phyloP scores from a whole-genome alignment of 192 early-diverging fungal species.

The Helicostylum pulchrum region DNA sequence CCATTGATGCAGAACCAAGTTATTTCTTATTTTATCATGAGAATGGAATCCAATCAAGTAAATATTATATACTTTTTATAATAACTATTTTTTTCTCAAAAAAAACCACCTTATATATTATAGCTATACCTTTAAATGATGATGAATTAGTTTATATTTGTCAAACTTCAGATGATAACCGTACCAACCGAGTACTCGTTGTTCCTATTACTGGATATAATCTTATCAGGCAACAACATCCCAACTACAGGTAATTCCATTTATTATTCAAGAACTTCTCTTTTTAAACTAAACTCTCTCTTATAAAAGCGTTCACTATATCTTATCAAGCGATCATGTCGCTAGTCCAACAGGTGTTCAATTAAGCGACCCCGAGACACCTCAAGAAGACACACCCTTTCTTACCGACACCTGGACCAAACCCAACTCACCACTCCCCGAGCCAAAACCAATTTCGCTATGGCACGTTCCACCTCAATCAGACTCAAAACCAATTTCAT shows the following conservation, averaged over 20 bases:
- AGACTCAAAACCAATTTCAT: neutral
- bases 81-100: neutral
- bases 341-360: neutral
- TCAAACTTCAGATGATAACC: constrained; percentile 21
- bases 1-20: neutral
- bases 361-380: neutral
- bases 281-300: too few relatives aligned
- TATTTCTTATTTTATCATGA: constrained; percentile 13
- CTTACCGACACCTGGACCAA: too few relatives aligned
- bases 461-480: neutral
- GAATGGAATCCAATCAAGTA: constrained; percentile 8
- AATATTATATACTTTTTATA: neutral
- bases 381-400: neutral
- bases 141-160: constrained; percentile 26
- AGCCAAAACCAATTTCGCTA: too few relatives aligned
- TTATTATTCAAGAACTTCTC: neutral
- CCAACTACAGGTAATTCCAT: neutral
- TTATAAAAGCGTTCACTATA: neutral
- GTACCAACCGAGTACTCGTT: constrained; percentile 22
- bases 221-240: neutral
- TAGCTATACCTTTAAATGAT: constrained; percentile 18
- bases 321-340: neutral
- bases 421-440: too few relatives aligned
- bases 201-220: constrained; percentile 4
- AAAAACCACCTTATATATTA: neutral